Evolutionary conservation across 1,139 yeast genomes (phyloP).

Genomic region (Kluyveromyces sp.): DNA sequence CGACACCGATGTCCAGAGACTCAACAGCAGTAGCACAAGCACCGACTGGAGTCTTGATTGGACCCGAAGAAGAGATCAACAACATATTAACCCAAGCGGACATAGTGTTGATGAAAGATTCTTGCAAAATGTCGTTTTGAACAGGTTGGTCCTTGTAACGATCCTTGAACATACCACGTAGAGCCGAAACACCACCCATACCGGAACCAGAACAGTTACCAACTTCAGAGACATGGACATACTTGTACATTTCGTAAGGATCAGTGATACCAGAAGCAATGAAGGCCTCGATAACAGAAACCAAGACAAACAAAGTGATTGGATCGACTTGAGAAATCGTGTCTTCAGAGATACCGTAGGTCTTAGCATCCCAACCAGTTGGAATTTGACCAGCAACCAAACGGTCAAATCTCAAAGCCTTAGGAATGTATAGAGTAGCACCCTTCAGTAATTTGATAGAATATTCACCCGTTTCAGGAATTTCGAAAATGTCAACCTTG

Average conservation of each 20-base stretch:
- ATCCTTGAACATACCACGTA: constrained; percentile 96
- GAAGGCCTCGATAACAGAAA: constrained; percentile 91
- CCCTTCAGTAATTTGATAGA: constrained; percentile 88
- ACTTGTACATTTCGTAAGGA: constrained; percentile 96
- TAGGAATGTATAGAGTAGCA: constrained; percentile 84
- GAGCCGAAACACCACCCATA: constrained; percentile 98
- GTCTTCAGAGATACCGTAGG: constrained; percentile 92
- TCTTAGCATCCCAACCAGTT: constrained; percentile 94
- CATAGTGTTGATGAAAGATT: constrained; percentile 97
- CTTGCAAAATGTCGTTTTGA: constrained; percentile 94
- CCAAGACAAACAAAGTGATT: constrained; percentile 84
- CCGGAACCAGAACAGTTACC: constrained; percentile 99
- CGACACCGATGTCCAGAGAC: constrained; percentile 93
- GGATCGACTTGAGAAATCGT: constrained; percentile 93
- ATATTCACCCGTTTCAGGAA: constrained; percentile 85
- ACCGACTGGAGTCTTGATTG: constrained; percentile 98
- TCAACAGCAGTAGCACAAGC: constrained; percentile 99
- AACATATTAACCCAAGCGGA: constrained; percentile 99
- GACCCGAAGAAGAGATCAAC: constrained; percentile 95
- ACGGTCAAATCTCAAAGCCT: constrained; percentile 92
- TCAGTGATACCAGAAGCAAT: constrained; percentile 92
- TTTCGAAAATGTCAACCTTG: constrained; percentile 84
- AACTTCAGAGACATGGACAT: constrained; percentile 94
- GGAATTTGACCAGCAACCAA: constrained; percentile 99
- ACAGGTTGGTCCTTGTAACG: constrained; percentile 88